These are phyloP conservation scores for Clarkia xantiana DNA, from an alignment of 345 rosid species.

Conservation along the genomic window DNA sequence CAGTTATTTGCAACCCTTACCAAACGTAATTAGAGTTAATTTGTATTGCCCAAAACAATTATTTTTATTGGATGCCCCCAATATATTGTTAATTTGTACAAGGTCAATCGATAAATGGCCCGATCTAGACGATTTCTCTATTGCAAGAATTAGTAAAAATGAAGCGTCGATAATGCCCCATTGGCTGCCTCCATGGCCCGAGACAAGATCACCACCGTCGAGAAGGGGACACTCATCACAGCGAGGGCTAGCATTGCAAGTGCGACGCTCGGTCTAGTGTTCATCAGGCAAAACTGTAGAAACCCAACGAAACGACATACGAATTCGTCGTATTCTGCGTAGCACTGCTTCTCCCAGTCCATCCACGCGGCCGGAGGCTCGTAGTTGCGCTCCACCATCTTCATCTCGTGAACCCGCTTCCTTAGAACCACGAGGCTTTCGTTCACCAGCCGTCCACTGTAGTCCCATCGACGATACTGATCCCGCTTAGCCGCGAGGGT, in stretches of 20 bases:
- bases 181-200: constrained; percentile 6
- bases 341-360: constrained; percentile 39
- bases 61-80: no score
- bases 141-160: not conserved
- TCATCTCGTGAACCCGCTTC: constrained; percentile 24
- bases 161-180: constrained; percentile 3
- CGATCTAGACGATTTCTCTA: no score
- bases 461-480: not conserved
- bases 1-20: no score
- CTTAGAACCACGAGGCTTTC: constrained; percentile 26
- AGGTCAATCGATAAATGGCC: no score
- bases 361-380: constrained; percentile 26
- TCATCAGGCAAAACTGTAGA: constrained; percentile 30
- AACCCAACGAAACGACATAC: constrained; percentile 18
- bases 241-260: constrained; percentile 17
- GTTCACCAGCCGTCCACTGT: constrained; percentile 14
- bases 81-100: no score
- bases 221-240: constrained; percentile 13
- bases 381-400: constrained; percentile 18
- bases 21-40: no score
- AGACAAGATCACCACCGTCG: constrained; percentile 5
- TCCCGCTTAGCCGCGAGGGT: not conserved
- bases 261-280: constrained; percentile 32
- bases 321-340: constrained; percentile 12
- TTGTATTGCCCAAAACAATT: no score